A percentile compares a stretch with the other conserved stretches of the same genome.
phyloP scores from a whole-genome alignment of 352 stramenopile species.

The Saprolegnia diclina region DNA sequence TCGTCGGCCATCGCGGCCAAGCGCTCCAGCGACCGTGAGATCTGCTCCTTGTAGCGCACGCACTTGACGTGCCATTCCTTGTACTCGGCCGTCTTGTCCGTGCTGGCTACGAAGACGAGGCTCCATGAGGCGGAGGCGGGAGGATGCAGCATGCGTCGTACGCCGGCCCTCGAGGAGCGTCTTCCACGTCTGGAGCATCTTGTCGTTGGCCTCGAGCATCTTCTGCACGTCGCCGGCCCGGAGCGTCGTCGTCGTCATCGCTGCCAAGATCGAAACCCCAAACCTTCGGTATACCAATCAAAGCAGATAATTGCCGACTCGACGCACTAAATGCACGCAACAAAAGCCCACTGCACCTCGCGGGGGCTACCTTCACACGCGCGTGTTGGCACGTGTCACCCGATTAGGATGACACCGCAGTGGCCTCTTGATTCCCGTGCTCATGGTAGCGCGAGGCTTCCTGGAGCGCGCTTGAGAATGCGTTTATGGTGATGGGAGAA shows the following conservation, averaged over 20 bases:
- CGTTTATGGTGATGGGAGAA: too few species aligned
- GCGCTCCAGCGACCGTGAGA: constrained; percentile 63
- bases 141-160: constrained; percentile 31
- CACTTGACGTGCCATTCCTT: constrained; percentile 73
- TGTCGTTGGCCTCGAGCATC: constrained; percentile 85
- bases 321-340: too few species aligned
- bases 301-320: background rate
- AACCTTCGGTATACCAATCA: background rate
- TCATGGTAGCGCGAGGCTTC: too few species aligned
- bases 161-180: constrained; percentile 66
- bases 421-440: too few species aligned
- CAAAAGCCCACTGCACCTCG: too few species aligned
- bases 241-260: background rate
- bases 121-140: background rate
- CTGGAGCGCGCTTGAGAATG: too few species aligned
- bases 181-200: constrained; percentile 64
- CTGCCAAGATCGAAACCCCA: background rate
- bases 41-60: constrained; percentile 54
- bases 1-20: constrained; percentile 74
- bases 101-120: constrained; percentile 30
- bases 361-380: too few species aligned
- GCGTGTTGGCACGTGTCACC: too few species aligned
- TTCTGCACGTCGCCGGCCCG: constrained; percentile 50
- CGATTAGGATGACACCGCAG: too few species aligned
- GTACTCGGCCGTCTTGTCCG: constrained; percentile 53